Evolutionary conservation across 208 protist genomes (phyloP).

Genomic region (Leptomonas pyrrhocoris): DNA sequence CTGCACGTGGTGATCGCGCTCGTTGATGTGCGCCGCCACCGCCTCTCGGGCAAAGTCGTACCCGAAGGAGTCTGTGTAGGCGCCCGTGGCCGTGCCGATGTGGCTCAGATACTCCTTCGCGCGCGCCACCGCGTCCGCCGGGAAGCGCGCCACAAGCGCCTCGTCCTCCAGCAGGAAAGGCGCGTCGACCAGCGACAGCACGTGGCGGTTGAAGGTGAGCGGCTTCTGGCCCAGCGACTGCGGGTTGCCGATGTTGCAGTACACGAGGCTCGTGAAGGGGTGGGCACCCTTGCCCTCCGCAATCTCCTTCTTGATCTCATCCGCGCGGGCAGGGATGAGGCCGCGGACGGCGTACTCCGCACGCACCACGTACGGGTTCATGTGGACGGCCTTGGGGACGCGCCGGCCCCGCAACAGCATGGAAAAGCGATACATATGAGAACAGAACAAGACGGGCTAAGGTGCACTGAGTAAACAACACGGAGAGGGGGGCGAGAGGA

Average conservation of each 20-base stretch:
- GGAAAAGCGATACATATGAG: too few species aligned
- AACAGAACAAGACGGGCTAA: too few species aligned
- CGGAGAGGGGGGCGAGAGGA: too few species aligned
- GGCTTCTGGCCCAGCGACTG: constrained; percentile 96
- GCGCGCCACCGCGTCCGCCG: constrained; percentile 90
- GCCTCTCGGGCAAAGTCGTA: constrained; percentile 81
- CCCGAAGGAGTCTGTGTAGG: constrained; percentile 97
- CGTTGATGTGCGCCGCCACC: constrained; percentile 95
- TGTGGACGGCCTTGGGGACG: background rate
- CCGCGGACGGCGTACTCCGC: constrained; percentile 92
- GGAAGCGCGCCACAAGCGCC: constrained; percentile 58
- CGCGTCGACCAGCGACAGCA: constrained; percentile 79
- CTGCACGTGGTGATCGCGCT: constrained; percentile 84
- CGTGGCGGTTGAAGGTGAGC: constrained; percentile 96
- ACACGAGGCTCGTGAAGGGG: constrained; percentile 91
- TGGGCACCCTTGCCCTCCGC: constrained; percentile 43
- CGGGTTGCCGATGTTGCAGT: constrained; percentile 99
- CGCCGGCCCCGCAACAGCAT: too few species aligned
- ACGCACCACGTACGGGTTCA: constrained; percentile 73
- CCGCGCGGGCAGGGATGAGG: constrained; percentile 76
- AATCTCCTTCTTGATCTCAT: constrained; percentile 79
- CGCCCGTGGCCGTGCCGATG: constrained; percentile 84
- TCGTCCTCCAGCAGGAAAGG: constrained; percentile 74
- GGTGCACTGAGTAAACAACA: too few species aligned
- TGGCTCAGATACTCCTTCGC: constrained; percentile 74